phyloP scores from a whole-genome alignment of 2,329 filamentous ascomycete species.

The Claviceps sp. region DNA sequence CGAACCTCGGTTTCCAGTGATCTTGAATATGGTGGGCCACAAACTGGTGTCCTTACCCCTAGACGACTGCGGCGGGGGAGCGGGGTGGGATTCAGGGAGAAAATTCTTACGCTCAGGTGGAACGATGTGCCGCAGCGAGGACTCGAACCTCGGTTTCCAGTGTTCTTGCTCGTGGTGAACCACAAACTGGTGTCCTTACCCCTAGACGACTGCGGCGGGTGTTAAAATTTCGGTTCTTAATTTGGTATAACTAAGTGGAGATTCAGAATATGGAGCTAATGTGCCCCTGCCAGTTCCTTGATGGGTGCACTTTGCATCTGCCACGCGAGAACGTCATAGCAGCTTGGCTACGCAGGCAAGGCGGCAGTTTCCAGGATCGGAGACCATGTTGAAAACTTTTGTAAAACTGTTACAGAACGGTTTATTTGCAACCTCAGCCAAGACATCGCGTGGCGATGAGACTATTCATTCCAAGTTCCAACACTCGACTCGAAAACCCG shows the following conservation, averaged over 20 bases:
- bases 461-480: too few relatives aligned
- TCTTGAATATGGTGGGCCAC: not conserved
- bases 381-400: too few relatives aligned
- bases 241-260: not conserved
- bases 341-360: too few relatives aligned
- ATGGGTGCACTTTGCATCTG: too few relatives aligned
- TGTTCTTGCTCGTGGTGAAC: constrained; percentile 8
- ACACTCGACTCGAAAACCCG: too few relatives aligned
- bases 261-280: not conserved
- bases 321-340: too few relatives aligned
- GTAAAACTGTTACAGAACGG: too few relatives aligned
- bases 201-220: constrained; percentile 14
- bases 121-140: constrained; percentile 13
- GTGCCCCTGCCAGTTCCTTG: too few relatives aligned
- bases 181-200: constrained; percentile 20
- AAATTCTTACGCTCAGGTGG: not conserved
- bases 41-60: constrained; percentile 9
- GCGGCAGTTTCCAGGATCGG: too few relatives aligned
- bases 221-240: not conserved
- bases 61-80: constrained; percentile 6
- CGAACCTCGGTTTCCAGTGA: constrained; percentile 10
- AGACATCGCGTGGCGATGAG: too few relatives aligned
- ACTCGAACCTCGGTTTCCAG: constrained; percentile 19
- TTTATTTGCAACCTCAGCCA: too few relatives aligned
- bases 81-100: too few relatives aligned